These are phyloP conservation scores for Triticum monococcum DNA, from an alignment of 176 grass and related monocot genomes.

Conservation along the genomic window DNA sequence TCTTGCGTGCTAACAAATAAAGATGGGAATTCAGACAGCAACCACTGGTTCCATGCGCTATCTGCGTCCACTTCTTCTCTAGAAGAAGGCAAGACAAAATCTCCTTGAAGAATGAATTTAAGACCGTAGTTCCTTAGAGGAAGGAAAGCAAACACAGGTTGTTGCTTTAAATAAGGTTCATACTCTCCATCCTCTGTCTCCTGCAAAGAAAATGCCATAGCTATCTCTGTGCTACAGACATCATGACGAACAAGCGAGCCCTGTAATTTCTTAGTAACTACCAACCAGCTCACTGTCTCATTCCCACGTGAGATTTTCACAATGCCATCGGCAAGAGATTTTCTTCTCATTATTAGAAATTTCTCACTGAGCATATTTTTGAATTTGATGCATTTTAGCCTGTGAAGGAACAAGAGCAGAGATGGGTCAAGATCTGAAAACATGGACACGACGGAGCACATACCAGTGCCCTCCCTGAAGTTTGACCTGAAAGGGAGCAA, in stretches of 20 bases:
- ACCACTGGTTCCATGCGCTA: conserved; percentile 5
- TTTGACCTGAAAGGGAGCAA: conserved; percentile 2
- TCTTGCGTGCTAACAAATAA: background rate
- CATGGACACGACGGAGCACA: conserved; percentile 6
- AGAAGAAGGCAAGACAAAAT: conserved; percentile 16
- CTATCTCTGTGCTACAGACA: conserved; percentile 1
- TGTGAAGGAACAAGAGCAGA: conserved; percentile 10
- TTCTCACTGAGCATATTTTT: conserved; percentile 61
- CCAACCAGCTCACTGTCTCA: conserved; percentile 79
- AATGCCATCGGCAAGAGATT: conserved; percentile 65
- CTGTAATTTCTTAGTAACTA: conserved; percentile 46
- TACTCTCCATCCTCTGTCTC: background rate
- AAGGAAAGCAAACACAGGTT: conserved; percentile 18
- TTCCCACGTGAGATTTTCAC: conserved; percentile 69
- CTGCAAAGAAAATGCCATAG: conserved; percentile 13
- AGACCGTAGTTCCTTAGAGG: conserved; percentile 6
- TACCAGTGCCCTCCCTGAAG: background rate
- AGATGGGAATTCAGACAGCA: conserved; percentile 5
- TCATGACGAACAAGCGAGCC: conserved; percentile 1
- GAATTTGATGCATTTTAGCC: conserved; percentile 62
- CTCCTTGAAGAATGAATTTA: conserved; percentile 19
- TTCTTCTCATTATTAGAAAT: conserved; percentile 65
- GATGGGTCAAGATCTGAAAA: conserved; percentile 13
- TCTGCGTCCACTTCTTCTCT: conserved; percentile 12
- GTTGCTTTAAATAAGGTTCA: conserved; percentile 12